Evolutionary conservation across 2,329 filamentous ascomycete genomes (phyloP).

Genomic region (Chrysosporium keratinophilum): DNA sequence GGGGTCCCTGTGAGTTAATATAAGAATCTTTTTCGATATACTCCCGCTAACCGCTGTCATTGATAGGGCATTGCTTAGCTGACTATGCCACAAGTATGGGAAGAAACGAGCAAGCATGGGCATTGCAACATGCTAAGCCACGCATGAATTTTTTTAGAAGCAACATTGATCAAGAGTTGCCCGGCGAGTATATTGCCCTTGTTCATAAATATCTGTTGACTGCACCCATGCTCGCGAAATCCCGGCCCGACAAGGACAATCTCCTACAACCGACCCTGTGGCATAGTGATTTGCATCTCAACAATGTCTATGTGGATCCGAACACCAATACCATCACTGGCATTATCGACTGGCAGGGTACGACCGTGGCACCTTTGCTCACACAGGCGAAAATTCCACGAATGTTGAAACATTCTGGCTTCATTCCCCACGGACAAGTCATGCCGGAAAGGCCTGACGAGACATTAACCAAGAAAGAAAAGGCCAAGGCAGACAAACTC

Average conservation of each 20-base stretch:
- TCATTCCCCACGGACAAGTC: slow-evolving; percentile 17
- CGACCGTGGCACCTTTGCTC: slow-evolving; percentile 23
- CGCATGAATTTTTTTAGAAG: slow-evolving; percentile 24
- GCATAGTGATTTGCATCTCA: slow-evolving; percentile 23
- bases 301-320: slow-evolving; percentile 25
- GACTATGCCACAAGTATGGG: slow-evolving; percentile 22
- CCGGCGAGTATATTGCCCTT: slow-evolving; percentile 20
- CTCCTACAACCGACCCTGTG: slow-evolving; percentile 19
- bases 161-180: slow-evolving; percentile 17
- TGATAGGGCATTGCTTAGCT: no score
- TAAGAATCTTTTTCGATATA: no score
- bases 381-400: slow-evolving; percentile 18
- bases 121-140: slow-evolving; percentile 19
- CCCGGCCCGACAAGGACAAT: slow-evolving; percentile 2
- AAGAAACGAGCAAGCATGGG: slow-evolving; percentile 22
- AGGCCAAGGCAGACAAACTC: neutral
- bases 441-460: slow-evolving; percentile 22
- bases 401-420: slow-evolving; percentile 13
- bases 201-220: slow-evolving; percentile 22
- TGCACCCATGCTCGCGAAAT: slow-evolving; percentile 19
- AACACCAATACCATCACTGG: slow-evolving; percentile 19
- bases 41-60: no score
- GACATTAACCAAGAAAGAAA: neutral
- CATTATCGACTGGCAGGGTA: slow-evolving; percentile 16
- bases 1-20: neutral